A percentile compares a stretch with the other conserved stretches of the same genome.
phyloP scores from a whole-genome alignment of 164 flowering plant genomes.

The Amborella trichopoda region DNA sequence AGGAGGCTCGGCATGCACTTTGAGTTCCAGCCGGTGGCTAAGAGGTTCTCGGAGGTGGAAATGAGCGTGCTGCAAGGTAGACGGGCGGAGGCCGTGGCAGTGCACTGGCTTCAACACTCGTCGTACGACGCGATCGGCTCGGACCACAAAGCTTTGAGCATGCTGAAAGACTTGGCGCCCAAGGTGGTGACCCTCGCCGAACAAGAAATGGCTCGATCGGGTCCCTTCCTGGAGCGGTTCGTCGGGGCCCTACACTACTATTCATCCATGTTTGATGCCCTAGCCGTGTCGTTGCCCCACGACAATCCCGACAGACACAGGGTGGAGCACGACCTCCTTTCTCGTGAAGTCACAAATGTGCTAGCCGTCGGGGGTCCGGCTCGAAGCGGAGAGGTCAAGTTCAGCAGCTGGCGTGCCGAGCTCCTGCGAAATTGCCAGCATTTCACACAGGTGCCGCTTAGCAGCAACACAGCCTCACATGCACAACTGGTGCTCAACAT shows the following conservation, averaged over 20 bases:
- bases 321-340: slow-evolving; percentile 38
- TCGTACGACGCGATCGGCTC: slow-evolving; percentile 55
- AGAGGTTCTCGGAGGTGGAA: slow-evolving; percentile 32
- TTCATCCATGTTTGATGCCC: slow-evolving; percentile 54
- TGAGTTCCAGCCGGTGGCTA: slow-evolving; percentile 51
- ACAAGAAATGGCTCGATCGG: slow-evolving; percentile 35
- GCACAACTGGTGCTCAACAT: slow-evolving; percentile 63
- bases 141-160: slow-evolving; percentile 51
- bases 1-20: slow-evolving; percentile 50
- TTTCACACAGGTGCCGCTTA: slow-evolving; percentile 47
- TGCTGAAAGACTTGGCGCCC: slow-evolving; percentile 32
- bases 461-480: slow-evolving; percentile 52
- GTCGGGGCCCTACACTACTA: slow-evolving; percentile 60
- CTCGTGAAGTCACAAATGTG: slow-evolving; percentile 47
- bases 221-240: slow-evolving; percentile 55
- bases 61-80: slow-evolving; percentile 20
- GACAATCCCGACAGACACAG: slow-evolving; percentile 33
- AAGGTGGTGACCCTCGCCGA: slow-evolving; percentile 50
- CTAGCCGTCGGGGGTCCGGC: slow-evolving; percentile 67
- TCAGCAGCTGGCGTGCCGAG: slow-evolving; percentile 39
- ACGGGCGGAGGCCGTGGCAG: slow-evolving; percentile 43
- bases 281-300: slow-evolving; percentile 24
- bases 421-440: slow-evolving; percentile 20
- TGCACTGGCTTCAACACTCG: slow-evolving; percentile 65
- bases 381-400: slow-evolving; percentile 64